These are phyloP conservation scores for Albifimbria verrucaria DNA, from an alignment of 2,329 filamentous ascomycete genomes.

Conservation along the genomic window DNA sequence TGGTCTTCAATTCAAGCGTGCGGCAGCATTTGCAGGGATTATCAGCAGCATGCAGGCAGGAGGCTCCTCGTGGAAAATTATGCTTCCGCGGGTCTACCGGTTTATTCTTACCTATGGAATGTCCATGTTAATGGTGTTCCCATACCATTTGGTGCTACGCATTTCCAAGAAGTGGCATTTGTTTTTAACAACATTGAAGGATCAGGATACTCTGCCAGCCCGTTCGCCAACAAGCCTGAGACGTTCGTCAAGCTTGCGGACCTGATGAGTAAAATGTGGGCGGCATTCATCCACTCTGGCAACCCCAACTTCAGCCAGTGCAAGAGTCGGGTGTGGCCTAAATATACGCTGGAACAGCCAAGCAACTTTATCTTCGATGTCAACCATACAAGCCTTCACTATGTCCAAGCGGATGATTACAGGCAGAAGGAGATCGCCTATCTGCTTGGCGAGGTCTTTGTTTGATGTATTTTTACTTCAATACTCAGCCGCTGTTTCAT, in stretches of 20 bases:
- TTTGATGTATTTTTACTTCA: no score
- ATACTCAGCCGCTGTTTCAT: no score
- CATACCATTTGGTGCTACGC: conserved; percentile 15
- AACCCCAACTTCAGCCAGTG: conserved; percentile 33
- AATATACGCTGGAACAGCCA: conserved; percentile 36
- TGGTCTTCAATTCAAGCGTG: conserved; percentile 51
- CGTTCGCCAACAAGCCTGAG: conserved; percentile 37
- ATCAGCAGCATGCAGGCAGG: conserved; percentile 51
- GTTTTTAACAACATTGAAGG: conserved; percentile 41
- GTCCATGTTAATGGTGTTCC: conserved; percentile 49
- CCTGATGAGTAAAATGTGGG: conserved; percentile 50
- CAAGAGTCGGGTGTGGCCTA: conserved; percentile 33
- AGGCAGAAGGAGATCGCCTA: conserved; percentile 38
- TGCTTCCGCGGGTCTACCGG: conserved; percentile 37
- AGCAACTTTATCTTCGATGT: conserved; percentile 48
- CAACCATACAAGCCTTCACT: conserved; percentile 36
- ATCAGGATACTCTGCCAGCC: conserved; percentile 31
- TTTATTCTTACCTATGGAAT: conserved; percentile 51
- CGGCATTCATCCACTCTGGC: conserved; percentile 33
- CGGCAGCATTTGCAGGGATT: conserved; percentile 53
- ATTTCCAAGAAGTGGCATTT: conserved; percentile 22
- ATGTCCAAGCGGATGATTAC: conserved; percentile 43
- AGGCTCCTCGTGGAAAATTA: conserved; percentile 50
- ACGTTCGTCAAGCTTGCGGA: conserved; percentile 34
- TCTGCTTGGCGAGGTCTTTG: conserved; percentile 21